Evolutionary conservation across 257 asterid species (phyloP).

Genomic region (Lavandula angustifolia): DNA sequence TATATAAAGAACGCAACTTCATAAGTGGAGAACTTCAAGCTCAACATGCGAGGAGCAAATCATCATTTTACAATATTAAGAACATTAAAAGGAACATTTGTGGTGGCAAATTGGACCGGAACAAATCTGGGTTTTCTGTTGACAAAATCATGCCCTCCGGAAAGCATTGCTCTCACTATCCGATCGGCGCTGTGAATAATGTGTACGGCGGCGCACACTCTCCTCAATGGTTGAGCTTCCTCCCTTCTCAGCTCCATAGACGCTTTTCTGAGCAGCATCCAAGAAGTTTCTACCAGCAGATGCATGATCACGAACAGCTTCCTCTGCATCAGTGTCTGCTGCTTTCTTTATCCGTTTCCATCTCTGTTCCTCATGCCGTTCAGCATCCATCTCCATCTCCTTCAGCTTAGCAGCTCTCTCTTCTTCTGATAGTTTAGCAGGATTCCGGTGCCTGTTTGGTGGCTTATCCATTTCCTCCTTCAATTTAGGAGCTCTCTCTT

Average conservation of each 20-base stretch:
- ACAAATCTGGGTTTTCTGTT: background rate
- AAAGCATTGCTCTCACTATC: conserved; percentile 79
- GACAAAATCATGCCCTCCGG: conserved; percentile 43
- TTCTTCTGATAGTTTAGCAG: conserved; percentile 76
- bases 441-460: conserved; percentile 22
- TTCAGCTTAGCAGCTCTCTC: conserved; percentile 83
- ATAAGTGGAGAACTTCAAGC: no score
- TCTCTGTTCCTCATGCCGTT: conserved; percentile 82
- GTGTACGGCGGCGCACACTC: conserved; percentile 86
- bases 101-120: conserved; percentile 16
- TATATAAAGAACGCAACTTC: no score
- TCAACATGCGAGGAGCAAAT: no score
- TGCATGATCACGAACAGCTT: conserved; percentile 48
- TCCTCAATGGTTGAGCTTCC: conserved; percentile 95
- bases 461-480: conserved; percentile 75
- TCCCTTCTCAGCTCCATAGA: conserved; percentile 90
- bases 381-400: conserved; percentile 98
- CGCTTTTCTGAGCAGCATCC: conserved; percentile 75
- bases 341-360: conserved; percentile 90
- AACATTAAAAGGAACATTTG: background rate
- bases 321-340: conserved; percentile 70
- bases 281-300: conserved; percentile 74
- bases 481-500: conserved; percentile 83
- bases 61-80: no score
- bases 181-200: conserved; percentile 73